These are phyloP conservation scores for Strobilomyces confusus DNA, from an alignment of 768 basidiomycete genomes.

Conservation along the genomic window DNA sequence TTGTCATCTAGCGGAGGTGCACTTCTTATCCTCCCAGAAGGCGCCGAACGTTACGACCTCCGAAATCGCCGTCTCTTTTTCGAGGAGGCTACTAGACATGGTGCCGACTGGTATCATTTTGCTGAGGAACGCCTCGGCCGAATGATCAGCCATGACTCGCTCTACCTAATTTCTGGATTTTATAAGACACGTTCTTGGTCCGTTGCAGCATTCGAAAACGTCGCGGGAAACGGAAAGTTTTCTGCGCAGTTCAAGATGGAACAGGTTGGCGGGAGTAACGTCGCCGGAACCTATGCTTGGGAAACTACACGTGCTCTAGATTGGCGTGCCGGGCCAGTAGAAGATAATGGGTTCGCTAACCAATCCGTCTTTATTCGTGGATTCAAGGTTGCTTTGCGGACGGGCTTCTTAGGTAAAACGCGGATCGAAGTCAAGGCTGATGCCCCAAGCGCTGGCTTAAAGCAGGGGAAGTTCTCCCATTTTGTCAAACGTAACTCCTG, in stretches of 20 bases:
- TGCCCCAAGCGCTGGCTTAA: neutral
- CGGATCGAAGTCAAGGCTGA: neutral
- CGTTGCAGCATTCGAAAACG: neutral
- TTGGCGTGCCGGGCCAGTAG: conserved; percentile 4
- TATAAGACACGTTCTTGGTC: neutral
- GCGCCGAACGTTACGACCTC: conserved; percentile 20
- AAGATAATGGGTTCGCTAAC: conserved; percentile 2
- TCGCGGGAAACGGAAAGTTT: neutral
- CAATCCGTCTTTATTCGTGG: conserved; percentile 24
- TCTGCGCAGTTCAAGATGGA: conserved; percentile 9
- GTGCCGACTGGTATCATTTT: conserved; percentile 26
- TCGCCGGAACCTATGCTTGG: conserved; percentile 8
- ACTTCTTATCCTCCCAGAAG: conserved; percentile 30
- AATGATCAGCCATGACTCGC: conserved; percentile 17
- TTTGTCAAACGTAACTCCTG: neutral
- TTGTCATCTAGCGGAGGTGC: conserved; percentile 25
- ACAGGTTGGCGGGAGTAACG: neutral
- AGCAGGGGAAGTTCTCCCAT: neutral
- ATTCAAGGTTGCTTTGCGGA: conserved; percentile 12
- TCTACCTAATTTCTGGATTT: neutral
- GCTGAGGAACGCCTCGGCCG: conserved; percentile 14
- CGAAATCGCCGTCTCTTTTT: conserved; percentile 16
- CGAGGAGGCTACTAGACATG: conserved; percentile 20
- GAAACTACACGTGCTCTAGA: conserved; percentile 1
- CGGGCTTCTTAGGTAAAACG: neutral